phyloP scores from a whole-genome alignment of 1,284 basidiomycete species.

The Thecaphora thlaspeos region DNA sequence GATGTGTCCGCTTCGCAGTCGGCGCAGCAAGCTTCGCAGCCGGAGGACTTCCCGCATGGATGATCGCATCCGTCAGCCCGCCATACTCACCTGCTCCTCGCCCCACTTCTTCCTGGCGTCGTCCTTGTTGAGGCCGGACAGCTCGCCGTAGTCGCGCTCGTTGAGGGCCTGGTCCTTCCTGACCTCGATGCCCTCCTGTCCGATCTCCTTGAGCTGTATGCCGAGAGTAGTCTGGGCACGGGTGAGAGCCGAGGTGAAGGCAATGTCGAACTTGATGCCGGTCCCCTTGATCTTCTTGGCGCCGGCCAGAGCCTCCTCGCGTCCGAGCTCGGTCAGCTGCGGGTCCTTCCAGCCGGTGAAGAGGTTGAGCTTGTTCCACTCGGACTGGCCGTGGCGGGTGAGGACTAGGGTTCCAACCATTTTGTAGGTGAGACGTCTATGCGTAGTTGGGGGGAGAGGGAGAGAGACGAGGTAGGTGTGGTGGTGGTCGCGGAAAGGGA shows the following conservation, averaged over 20 bases:
- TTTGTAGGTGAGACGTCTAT: constrained; percentile 5
- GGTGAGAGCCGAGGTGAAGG: constrained; percentile 60
- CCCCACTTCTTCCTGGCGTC: constrained; percentile 60
- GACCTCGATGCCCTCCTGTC: constrained; percentile 56
- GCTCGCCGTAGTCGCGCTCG: constrained; percentile 60
- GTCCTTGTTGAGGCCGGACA: constrained; percentile 60
- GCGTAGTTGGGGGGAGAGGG: no score
- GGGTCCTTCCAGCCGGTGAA: constrained; percentile 58
- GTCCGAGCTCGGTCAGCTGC: constrained; percentile 54
- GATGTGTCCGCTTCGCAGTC: no score
- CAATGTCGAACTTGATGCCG: constrained; percentile 57
- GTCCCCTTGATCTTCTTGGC: constrained; percentile 54
- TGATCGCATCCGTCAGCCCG: no score
- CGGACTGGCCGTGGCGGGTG: constrained; percentile 57
- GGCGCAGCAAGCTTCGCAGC: no score
- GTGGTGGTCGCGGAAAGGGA: not conserved
- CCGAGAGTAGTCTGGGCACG: constrained; percentile 60
- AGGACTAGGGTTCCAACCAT: constrained; percentile 55
- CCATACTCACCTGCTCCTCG: constrained; percentile 58
- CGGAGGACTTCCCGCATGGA: no score
- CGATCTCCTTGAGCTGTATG: constrained; percentile 59
- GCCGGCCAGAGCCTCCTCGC: constrained; percentile 55
- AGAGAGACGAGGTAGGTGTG: not conserved
- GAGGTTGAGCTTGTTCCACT: constrained; percentile 58
- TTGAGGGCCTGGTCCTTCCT: constrained; percentile 60